phyloP scores from a whole-genome alignment of 352 stramenopile genomes.

The Phytopythium kandeliae region DNA sequence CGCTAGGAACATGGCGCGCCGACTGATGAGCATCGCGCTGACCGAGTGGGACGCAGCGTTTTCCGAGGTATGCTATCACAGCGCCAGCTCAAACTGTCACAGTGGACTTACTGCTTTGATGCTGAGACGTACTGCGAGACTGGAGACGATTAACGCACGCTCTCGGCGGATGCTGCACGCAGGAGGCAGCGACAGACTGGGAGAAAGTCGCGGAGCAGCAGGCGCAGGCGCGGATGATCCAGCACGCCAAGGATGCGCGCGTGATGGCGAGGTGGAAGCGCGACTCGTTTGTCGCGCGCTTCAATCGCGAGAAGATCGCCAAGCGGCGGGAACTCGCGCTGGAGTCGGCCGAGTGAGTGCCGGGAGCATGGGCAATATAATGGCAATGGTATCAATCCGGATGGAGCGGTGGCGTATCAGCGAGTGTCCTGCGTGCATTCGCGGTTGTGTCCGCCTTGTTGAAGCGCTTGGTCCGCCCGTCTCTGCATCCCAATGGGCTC shows the following conservation, averaged over 20 bases:
- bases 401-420: too few relatives aligned
- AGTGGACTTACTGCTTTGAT: too few relatives aligned
- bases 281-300: constrained; percentile 73
- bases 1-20: constrained; percentile 57
- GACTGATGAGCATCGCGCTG: constrained; percentile 42
- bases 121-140: too few relatives aligned
- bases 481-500: too few relatives aligned
- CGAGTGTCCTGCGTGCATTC: too few relatives aligned
- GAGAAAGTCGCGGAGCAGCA: constrained; percentile 44
- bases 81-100: too few relatives aligned
- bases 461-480: too few relatives aligned
- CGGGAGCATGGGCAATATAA: too few relatives aligned
- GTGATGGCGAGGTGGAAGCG: constrained; percentile 61
- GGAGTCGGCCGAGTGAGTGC: constrained; percentile 15
- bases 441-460: too few relatives aligned
- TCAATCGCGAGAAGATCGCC: constrained; percentile 77
- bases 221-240: constrained; percentile 41
- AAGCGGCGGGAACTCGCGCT: constrained; percentile 27
- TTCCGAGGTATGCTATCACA: constrained; percentile 25
- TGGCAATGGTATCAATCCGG: too few relatives aligned
- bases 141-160: too few relatives aligned
- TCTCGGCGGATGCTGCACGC: neutral
- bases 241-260: constrained; percentile 40
- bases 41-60: constrained; percentile 50
- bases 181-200: constrained; percentile 67